These are phyloP conservation scores for Paramecium sonneborni DNA, from an alignment of 73 alveolate species.

Conservation along the genomic window DNA sequence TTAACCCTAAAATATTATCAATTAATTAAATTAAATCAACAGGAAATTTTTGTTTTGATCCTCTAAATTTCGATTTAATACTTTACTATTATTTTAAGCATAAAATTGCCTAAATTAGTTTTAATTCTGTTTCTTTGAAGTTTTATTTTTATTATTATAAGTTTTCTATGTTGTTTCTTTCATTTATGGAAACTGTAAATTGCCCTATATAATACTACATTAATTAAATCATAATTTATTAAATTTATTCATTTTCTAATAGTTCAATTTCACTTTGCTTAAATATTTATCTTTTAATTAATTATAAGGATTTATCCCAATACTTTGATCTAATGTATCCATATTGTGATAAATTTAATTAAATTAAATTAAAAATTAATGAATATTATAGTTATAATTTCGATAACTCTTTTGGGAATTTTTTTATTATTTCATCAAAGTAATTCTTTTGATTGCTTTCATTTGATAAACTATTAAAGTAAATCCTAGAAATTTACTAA, in stretches of 20 bases:
- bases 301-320: conserved; percentile 1
- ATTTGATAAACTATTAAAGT: not conserved
- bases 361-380: not conserved
- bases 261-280: conserved; percentile 10
- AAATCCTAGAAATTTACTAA: not conserved
- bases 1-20: not conserved
- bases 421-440: not conserved
- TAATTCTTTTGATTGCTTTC: not conserved
- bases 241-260: not conserved
- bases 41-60: not conserved
- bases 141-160: not conserved
- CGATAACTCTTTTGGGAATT: not conserved
- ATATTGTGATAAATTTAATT: not conserved
- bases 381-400: not conserved
- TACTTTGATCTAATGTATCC: not conserved
- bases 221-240: not conserved
- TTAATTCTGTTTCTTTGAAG: not conserved
- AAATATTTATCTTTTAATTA: not conserved
- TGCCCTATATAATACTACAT: not conserved
- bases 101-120: not conserved
- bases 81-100: not conserved
- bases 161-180: not conserved
- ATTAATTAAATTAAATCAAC: not conserved
- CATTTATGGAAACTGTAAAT: not conserved
- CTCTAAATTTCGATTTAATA: not conserved